A percentile compares a stretch with the other conserved stretches of the same genome.
Conservation (phyloP, 306 rosid genomes). For the Lagenaria siceraria region DNA sequence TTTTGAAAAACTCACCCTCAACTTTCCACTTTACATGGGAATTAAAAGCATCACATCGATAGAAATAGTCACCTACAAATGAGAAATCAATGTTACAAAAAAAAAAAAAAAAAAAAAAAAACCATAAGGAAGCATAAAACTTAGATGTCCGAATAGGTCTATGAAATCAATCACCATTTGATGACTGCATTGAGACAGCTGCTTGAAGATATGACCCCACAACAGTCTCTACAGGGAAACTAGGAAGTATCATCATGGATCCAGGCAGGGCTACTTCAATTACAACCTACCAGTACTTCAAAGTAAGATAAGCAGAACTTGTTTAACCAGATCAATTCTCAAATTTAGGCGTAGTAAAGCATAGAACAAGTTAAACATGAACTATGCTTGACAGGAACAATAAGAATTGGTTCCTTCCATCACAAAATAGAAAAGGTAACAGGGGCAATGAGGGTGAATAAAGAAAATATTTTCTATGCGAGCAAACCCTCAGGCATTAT, state of each 20-base stretch:
- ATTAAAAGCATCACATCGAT: constrained; percentile 70
- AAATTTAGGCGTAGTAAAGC: not conserved
- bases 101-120: not conserved
- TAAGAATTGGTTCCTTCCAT: not conserved
- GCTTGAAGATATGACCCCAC: constrained; percentile 80
- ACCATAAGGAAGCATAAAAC: constrained; percentile 11
- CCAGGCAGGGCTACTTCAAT: constrained; percentile 71
- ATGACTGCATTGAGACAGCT: constrained; percentile 80
- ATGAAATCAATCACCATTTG: constrained; percentile 42
- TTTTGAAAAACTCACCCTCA: constrained; percentile 62
- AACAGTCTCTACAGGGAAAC: constrained; percentile 79
- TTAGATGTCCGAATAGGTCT: constrained; percentile 6
- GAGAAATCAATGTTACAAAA: constrained; percentile 8
- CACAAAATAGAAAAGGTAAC: not conserved
- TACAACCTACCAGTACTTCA: constrained; percentile 33
- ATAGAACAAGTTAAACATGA: not conserved
- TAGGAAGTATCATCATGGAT: constrained; percentile 67
- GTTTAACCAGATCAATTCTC: not conserved
- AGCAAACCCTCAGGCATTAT: not conserved
- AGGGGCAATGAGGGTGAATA: not conserved
- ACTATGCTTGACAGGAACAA: not conserved
- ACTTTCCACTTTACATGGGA: constrained; percentile 71
- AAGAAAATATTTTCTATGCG: not conserved
- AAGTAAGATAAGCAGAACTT: not conserved
- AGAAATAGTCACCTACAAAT: constrained; percentile 61